Evolutionary conservation across 345 rosid species (phyloP).

Genomic region (Iberis pinnata): DNA sequence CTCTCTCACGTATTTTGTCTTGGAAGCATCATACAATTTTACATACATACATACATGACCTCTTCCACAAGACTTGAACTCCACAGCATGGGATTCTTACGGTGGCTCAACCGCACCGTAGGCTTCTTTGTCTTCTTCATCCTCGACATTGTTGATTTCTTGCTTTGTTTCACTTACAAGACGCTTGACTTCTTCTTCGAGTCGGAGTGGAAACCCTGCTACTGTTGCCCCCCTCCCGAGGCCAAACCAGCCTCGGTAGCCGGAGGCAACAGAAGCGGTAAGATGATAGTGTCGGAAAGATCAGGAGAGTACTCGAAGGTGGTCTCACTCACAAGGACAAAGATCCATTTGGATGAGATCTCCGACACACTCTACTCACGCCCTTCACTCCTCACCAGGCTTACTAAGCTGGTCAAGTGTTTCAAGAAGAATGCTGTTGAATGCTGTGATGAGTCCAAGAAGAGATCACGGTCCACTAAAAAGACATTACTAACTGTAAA

Average conservation of each 20-base stretch:
- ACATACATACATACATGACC: constrained; percentile 10
- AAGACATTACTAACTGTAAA: constrained; percentile 42
- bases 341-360: constrained; percentile 73
- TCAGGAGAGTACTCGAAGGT: constrained; percentile 60
- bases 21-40: not conserved
- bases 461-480: constrained; percentile 25
- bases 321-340: constrained; percentile 59
- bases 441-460: constrained; percentile 33
- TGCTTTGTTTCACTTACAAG: constrained; percentile 35
- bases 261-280: constrained; percentile 34
- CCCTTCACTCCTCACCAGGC: constrained; percentile 44
- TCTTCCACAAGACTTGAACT: constrained; percentile 23
- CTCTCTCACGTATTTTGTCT: constrained; percentile 14
- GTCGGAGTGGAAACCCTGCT: constrained; percentile 35
- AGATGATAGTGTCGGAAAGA: constrained; percentile 70
- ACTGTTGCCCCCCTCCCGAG: constrained; percentile 30
- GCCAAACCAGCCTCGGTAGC: constrained; percentile 24
- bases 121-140: constrained; percentile 28
- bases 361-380: constrained; percentile 85
- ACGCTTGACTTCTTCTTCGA: constrained; percentile 33
- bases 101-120: constrained; percentile 35
- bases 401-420: constrained; percentile 46
- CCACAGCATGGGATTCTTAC: constrained; percentile 31
- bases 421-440: constrained; percentile 32
- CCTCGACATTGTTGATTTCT: constrained; percentile 35